phyloP scores from a whole-genome alignment of 176 grass and related monocot species.

The Canna indica region DNA sequence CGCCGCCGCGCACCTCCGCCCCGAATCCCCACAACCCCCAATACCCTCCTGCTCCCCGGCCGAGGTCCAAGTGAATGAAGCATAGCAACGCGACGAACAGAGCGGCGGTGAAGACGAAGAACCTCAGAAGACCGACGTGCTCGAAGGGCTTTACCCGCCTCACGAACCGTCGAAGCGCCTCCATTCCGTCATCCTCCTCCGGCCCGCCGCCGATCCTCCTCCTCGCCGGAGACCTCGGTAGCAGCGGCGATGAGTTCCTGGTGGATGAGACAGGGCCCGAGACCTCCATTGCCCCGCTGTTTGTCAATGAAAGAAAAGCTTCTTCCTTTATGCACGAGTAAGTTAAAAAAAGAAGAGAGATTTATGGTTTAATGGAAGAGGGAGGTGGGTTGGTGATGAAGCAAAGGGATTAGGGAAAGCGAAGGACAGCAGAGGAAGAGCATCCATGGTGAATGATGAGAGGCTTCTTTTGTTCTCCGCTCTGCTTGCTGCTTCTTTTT shows the following conservation, averaged over 20 bases:
- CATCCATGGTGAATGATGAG: background rate
- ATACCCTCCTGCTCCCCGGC: background rate
- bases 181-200: background rate
- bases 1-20: background rate
- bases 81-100: background rate
- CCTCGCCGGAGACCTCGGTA: background rate
- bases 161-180: background rate
- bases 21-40: background rate
- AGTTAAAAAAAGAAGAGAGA: background rate
- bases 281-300: background rate
- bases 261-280: background rate
- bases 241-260: background rate
- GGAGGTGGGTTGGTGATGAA: background rate
- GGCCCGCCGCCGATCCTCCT: background rate
- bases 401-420: background rate
- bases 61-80: background rate
- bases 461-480: too few relatives aligned
- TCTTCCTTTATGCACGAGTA: background rate
- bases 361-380: background rate
- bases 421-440: background rate
- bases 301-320: background rate
- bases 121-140: constrained; percentile 6
- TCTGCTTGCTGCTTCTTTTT: too few relatives aligned
- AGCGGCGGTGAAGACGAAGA: background rate
- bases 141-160: constrained; percentile 13